Evolutionary conservation across 176 grass and related monocot species (phyloP).

Genomic region (Oryza brachyantha): DNA sequence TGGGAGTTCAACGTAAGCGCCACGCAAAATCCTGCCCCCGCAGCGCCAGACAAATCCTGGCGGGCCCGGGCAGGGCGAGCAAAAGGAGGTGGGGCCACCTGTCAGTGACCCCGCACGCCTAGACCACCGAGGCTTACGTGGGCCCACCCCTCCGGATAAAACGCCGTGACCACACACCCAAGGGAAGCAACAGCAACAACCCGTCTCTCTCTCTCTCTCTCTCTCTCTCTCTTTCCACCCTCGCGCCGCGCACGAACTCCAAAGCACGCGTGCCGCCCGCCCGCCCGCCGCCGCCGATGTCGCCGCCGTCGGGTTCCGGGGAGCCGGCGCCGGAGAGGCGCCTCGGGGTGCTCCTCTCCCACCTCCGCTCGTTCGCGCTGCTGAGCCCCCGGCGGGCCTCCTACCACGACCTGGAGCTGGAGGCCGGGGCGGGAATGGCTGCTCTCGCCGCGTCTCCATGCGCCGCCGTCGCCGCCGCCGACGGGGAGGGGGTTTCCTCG

Average conservation of each 20-base stretch:
- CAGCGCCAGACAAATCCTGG: background rate
- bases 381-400: background rate
- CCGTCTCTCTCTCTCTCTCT: too few relatives aligned
- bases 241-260: conserved; percentile 22
- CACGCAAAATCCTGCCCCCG: background rate
- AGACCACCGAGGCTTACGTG: background rate
- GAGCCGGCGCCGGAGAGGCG: conserved; percentile 11
- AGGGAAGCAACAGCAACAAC: too few relatives aligned
- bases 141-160: conserved; percentile 34
- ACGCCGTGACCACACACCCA: conserved; percentile 34
- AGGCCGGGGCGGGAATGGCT: background rate
- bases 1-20: background rate
- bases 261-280: background rate
- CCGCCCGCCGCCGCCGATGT: background rate
- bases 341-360: conserved; percentile 61
- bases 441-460: background rate
- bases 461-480: conserved; percentile 27
- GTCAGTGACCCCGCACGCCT: too few relatives aligned
- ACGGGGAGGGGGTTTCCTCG: background rate
- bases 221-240: background rate
- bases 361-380: conserved; percentile 28
- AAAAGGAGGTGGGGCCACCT: background rate
- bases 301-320: background rate
- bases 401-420: background rate
- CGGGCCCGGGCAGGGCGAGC: background rate